Conservation (phyloP, 208 protist species). For the Leishmania aethiopica region DNA sequence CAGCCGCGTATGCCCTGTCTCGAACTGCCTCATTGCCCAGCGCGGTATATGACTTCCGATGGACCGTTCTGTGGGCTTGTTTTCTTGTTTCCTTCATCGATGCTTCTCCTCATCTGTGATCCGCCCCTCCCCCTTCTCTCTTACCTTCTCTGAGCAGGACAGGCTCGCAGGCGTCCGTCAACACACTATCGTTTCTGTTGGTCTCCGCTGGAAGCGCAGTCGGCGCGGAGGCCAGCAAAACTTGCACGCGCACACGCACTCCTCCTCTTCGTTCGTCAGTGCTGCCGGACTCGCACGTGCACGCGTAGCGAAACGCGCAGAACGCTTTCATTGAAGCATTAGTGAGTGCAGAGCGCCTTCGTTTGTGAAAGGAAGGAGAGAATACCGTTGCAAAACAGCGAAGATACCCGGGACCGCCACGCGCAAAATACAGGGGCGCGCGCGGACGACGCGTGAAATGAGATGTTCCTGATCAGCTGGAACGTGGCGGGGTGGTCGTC, state of each 20-base stretch:
- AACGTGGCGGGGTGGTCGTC: conserved; percentile 90
- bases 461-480: conserved; percentile 88
- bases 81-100: background rate
- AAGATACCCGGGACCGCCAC: background rate
- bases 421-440: too few species aligned
- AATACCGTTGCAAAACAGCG: background rate
- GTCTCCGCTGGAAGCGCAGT: background rate
- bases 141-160: background rate
- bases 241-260: background rate
- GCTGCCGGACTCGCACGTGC: background rate
- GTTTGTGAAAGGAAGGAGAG: background rate
- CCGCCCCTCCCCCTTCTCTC: too few species aligned
- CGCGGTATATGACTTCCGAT: background rate
- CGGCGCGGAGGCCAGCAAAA: background rate
- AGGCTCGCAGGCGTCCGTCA: background rate
- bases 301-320: background rate
- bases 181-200: background rate
- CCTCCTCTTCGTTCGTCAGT: background rate
- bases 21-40: background rate
- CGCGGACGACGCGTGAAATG: background rate
- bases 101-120: too few species aligned
- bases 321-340: background rate
- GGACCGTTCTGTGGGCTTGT: background rate
- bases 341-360: background rate
- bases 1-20: background rate